phyloP scores from a whole-genome alignment of 1,139 yeast genomes.

The Taphrina communis region DNA sequence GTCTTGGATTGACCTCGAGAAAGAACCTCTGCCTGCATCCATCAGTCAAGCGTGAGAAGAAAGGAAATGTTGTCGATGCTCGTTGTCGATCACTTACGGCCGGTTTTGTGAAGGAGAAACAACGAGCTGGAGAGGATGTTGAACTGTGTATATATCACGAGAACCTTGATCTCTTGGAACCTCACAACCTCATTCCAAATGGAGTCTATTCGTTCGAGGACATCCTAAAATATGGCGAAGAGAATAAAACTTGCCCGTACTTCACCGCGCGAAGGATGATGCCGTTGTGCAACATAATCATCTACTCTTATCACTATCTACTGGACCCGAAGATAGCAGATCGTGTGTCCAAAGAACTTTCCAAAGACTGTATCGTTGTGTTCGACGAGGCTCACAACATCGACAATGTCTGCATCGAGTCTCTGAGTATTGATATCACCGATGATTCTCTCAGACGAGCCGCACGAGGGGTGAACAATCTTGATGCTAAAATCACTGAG shows the following conservation, averaged over 20 bases:
- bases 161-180: slow-evolving; percentile 80
- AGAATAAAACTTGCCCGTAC: slow-evolving; percentile 86
- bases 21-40: slow-evolving; percentile 94
- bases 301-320: slow-evolving; percentile 93
- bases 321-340: slow-evolving; percentile 97
- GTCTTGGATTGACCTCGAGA: slow-evolving; percentile 90
- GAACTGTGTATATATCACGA: slow-evolving; percentile 86
- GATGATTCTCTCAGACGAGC: slow-evolving; percentile 83
- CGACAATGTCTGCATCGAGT: slow-evolving; percentile 93
- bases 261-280: slow-evolving; percentile 98
- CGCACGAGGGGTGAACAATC: slow-evolving; percentile 77
- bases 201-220: slow-evolving; percentile 96
- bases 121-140: slow-evolving; percentile 66
- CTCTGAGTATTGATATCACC: slow-evolving; percentile 83
- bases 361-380: slow-evolving; percentile 90
- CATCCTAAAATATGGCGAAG: slow-evolving; percentile 74
- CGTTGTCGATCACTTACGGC: slow-evolving; percentile 92
- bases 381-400: slow-evolving; percentile 99
- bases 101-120: slow-evolving; percentile 76
- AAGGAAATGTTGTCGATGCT: slow-evolving; percentile 95
- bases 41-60: slow-evolving; percentile 79
- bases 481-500: slow-evolving; percentile 76
- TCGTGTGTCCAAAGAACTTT: slow-evolving; percentile 86
- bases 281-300: slow-evolving; percentile 89
- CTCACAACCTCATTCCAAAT: slow-evolving; percentile 82